Conservation (phyloP, 2,329 filamentous ascomycete species). For the Gliomastix tumulicola region DNA sequence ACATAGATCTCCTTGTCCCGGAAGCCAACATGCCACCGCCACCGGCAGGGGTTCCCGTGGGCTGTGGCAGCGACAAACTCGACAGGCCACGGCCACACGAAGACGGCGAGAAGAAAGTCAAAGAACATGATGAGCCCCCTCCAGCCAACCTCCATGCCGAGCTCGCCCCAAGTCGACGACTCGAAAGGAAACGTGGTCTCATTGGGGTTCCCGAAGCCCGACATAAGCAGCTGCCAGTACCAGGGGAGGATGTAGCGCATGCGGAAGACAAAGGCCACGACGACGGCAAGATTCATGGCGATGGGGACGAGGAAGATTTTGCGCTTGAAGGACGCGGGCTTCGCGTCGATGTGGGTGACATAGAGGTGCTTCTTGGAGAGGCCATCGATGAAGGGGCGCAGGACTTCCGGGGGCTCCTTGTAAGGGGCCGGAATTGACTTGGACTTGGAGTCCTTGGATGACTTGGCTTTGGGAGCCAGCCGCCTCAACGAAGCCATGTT, state of each 20-base stretch:
- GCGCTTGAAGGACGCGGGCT: conserved; percentile 64
- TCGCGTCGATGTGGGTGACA: conserved; percentile 74
- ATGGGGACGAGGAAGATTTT: conserved; percentile 78
- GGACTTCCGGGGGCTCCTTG: conserved; percentile 52
- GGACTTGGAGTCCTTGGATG: too few species aligned
- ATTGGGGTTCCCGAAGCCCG: conserved; percentile 59
- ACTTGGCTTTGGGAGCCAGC: too few species aligned
- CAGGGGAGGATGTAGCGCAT: conserved; percentile 61
- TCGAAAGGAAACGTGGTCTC: conserved; percentile 57
- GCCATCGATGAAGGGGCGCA: conserved; percentile 58
- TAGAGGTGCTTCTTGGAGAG: conserved; percentile 70
- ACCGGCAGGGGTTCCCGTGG: conserved; percentile 57
- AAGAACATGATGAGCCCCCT: conserved; percentile 62
- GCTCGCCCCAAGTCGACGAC: conserved; percentile 46
- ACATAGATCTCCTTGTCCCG: conserved; percentile 75
- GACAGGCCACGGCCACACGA: conserved; percentile 67
- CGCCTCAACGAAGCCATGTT: too few species aligned
- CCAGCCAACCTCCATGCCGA: conserved; percentile 48
- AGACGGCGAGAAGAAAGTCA: conserved; percentile 63
- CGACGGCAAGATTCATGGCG: conserved; percentile 65
- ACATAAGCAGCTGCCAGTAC: conserved; percentile 62
- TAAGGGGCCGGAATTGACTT: conserved; percentile 55
- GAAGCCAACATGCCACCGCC: conserved; percentile 73
- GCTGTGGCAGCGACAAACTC: conserved; percentile 59
- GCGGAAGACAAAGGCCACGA: conserved; percentile 58